A percentile compares a stretch with the other conserved stretches of the same genome.
Evolutionary conservation across 768 basidiomycete species (phyloP).

Genomic region (Boletus tomentosulus): DNA sequence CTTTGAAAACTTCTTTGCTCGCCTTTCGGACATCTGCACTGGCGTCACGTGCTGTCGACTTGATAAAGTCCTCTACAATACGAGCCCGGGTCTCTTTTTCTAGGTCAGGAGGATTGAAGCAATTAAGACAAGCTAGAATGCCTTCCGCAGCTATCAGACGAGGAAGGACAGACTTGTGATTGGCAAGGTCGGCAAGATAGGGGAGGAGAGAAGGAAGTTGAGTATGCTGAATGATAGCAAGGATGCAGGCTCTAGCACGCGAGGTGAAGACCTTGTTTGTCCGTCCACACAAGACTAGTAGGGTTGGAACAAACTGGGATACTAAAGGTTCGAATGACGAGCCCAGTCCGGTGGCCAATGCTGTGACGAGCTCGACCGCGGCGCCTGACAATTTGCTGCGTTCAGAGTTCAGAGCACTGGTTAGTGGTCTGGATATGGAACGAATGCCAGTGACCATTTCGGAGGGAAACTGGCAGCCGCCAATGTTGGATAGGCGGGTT

Average conservation of each 20-base stretch:
- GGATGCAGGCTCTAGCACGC: constrained; percentile 59
- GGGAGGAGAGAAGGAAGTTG: constrained; percentile 63
- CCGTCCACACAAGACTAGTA: constrained; percentile 64
- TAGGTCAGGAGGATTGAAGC: constrained; percentile 74
- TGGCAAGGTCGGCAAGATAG: constrained; percentile 49
- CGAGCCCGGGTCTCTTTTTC: constrained; percentile 62
- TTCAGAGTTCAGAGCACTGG: constrained; percentile 64
- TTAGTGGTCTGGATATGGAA: constrained; percentile 49
- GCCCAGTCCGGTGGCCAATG: constrained; percentile 53
- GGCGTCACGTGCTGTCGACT: constrained; percentile 62
- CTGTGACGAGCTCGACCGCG: constrained; percentile 58
- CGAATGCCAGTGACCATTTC: constrained; percentile 52
- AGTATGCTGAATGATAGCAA: constrained; percentile 59
- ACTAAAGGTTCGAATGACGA: constrained; percentile 63
- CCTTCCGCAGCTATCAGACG: constrained; percentile 66
- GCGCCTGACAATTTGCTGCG: constrained; percentile 65
- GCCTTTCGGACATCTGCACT: constrained; percentile 71
- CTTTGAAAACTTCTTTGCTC: constrained; percentile 68
- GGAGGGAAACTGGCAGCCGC: constrained; percentile 46
- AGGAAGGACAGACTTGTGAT: constrained; percentile 65
- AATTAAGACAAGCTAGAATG: constrained; percentile 62
- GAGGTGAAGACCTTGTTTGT: constrained; percentile 75
- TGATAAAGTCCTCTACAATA: constrained; percentile 70
- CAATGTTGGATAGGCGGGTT: constrained; percentile 46
- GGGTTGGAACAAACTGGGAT: constrained; percentile 60